phyloP scores from a whole-genome alignment of 192 early-diverging fungal genomes.

The Mortierella alpina region DNA sequence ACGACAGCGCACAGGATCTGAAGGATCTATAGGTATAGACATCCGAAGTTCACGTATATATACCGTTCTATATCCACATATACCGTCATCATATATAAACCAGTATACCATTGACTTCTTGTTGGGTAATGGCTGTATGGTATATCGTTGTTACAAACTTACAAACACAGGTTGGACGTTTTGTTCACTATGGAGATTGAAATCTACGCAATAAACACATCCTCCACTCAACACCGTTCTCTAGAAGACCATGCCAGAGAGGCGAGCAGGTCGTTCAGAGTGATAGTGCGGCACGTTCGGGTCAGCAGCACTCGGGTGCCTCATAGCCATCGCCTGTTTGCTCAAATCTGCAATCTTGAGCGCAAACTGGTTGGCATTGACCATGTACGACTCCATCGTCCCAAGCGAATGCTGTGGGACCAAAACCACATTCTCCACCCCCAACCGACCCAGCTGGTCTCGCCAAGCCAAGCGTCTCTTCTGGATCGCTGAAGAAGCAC shows the following conservation, averaged over 20 bases:
- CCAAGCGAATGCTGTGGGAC: constrained; percentile 40
- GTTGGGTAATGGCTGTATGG: too few species aligned
- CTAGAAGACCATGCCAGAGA: constrained; percentile 36
- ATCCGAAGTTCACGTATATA: too few species aligned
- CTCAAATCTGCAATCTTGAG: constrained; percentile 31
- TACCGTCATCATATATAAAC: too few species aligned
- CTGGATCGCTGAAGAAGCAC: constrained; percentile 34
- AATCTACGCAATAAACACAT: neutral
- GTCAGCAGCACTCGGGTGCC: neutral
- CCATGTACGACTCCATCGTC: constrained; percentile 46
- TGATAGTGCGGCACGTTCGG: constrained; percentile 34
- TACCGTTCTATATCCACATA: too few species aligned
- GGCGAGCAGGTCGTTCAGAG: constrained; percentile 17
- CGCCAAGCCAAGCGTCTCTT: constrained; percentile 43
- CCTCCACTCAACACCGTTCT: neutral
- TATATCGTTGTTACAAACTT: too few species aligned
- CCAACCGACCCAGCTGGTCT: constrained; percentile 42
- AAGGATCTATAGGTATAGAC: neutral
- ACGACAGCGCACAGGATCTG: neutral
- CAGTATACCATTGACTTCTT: too few species aligned
- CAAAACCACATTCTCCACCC: constrained; percentile 44
- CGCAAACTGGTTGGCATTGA: constrained; percentile 42
- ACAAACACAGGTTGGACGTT: neutral
- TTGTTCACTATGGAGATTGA: neutral
- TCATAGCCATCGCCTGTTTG: constrained; percentile 27